Evolutionary conservation across 2,329 filamentous ascomycete species (phyloP).

Genomic region (Hysterium pulicare): DNA sequence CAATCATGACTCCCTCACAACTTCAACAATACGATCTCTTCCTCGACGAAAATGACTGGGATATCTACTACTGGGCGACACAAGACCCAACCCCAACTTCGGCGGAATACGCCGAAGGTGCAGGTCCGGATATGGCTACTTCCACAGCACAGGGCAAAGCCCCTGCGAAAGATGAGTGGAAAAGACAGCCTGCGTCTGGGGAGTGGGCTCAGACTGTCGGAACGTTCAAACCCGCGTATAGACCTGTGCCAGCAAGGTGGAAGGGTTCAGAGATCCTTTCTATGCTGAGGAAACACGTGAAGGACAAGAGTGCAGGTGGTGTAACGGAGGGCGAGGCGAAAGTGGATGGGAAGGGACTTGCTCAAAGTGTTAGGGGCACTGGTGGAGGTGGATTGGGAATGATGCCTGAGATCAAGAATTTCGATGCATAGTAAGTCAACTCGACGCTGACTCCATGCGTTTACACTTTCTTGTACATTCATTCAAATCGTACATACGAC

Average conservation of each 20-base stretch:
- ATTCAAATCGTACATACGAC: too few species aligned
- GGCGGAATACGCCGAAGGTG: slow-evolving; percentile 54
- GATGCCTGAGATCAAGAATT: slow-evolving; percentile 51
- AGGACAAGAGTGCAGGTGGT: slow-evolving; percentile 62
- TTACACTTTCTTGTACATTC: too few species aligned
- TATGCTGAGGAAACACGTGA: slow-evolving; percentile 78
- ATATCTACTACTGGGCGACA: slow-evolving; percentile 99
- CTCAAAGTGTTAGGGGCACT: slow-evolving; percentile 27
- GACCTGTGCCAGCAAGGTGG: slow-evolving; percentile 86
- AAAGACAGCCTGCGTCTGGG: slow-evolving; percentile 56
- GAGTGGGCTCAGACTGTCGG: slow-evolving; percentile 98
- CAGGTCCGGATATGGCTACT: slow-evolving; percentile 42
- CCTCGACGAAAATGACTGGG: slow-evolving; percentile 99
- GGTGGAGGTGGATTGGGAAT: slow-evolving; percentile 45
- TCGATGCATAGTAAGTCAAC: too few species aligned
- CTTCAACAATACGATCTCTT: slow-evolving; percentile 85
- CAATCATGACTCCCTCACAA: slow-evolving; percentile 67
- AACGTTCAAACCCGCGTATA: slow-evolving; percentile 88
- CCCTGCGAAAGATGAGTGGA: slow-evolving; percentile 41
- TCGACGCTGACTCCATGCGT: too few species aligned
- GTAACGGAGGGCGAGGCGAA: slow-evolving; percentile 40
- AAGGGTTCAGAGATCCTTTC: slow-evolving; percentile 73
- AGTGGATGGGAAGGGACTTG: slow-evolving; percentile 31
- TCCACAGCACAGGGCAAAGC: slow-evolving; percentile 45
- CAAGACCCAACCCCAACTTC: slow-evolving; percentile 68